Base-by-base conservation (phyloP, 148 eudicot genomes). In the Rhododendron griersonianum region DNA sequence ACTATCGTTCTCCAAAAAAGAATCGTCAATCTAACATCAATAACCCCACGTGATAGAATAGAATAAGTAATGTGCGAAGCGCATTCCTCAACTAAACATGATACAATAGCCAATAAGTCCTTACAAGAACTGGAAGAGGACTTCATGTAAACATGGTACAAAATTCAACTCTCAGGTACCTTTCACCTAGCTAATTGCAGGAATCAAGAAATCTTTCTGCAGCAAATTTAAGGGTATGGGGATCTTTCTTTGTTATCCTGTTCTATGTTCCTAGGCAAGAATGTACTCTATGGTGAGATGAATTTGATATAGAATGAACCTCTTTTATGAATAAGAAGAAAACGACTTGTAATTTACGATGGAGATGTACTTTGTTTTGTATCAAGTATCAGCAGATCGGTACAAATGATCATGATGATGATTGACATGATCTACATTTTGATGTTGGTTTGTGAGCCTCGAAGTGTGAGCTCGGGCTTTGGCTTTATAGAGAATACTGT, bases 81-180 rank as follows among this genome's bases (percentile, higher is more conserved):
- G 35, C 35, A 33, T 33, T 33, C 35, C 0, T 33, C 35, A 33
- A 33, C 35, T 33, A 33, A 33, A 33, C 35, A 33, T 33, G 35
- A 33, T 33, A 1, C 35, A 33, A 33, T 33, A 33, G 81, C 92
- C 63, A 87, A 85, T 88, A 96, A 96, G 90, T 92, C 98, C 84
- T 86, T 96, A 85, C 99, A 96, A 89, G 99, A 96, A 91, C 87
- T 96, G 10, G 99, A 96, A 88, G 99, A 96, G 76, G 99, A 95
- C 89, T 96, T 96, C 91, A 95, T 96, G 99, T 96, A 89, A 91
- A 69, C 35, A 39, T 48, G 1, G 51, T 21, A n/a, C 55, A 33
- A 18, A 67, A 45, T 74, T 67, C 74, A 81, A 39, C 78, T 81
- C n/a, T 74, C 3, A 16, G 21, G 1, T 37, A 69, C 45, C 16